These are phyloP conservation scores for Blastocystis sp. DNA, from an alignment of 352 stramenopile genomes.

Conservation along the genomic window DNA sequence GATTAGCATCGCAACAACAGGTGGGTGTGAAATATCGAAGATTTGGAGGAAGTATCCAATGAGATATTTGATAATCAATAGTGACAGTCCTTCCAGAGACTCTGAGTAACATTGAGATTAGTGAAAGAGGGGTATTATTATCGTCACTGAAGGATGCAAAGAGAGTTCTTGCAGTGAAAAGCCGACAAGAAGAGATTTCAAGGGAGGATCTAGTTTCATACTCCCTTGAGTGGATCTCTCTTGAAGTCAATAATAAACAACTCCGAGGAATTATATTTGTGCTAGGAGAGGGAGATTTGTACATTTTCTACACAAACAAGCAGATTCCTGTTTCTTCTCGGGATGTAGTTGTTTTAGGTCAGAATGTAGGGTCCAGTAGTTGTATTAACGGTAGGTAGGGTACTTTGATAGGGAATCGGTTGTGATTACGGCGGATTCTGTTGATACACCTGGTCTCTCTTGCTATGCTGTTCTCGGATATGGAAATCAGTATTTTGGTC, in stretches of 20 bases:
- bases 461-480: not conserved
- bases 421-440: not conserved
- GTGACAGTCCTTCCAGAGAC: not conserved
- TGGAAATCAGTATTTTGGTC: constrained; percentile 13
- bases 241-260: not conserved
- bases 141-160: not conserved
- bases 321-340: not conserved
- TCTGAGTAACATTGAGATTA: not conserved
- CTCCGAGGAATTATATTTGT: not conserved
- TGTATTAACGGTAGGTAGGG: not conserved
- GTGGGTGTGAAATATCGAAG: constrained; percentile 24
- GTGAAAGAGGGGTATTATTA: not conserved
- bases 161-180: not conserved
- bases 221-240: not conserved
- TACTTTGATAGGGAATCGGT: constrained; percentile 8
- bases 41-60: not conserved
- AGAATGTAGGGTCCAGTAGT: not conserved
- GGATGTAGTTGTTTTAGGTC: not conserved
- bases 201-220: not conserved
- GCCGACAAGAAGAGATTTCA: not conserved
- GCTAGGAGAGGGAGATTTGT: constrained; percentile 5
- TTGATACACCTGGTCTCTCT: not conserved
- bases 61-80: not conserved
- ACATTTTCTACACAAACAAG: not conserved
- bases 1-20: not conserved